Conservation (phyloP, 2,329 filamentous ascomycete genomes). For the Colletotrichum horii region DNA sequence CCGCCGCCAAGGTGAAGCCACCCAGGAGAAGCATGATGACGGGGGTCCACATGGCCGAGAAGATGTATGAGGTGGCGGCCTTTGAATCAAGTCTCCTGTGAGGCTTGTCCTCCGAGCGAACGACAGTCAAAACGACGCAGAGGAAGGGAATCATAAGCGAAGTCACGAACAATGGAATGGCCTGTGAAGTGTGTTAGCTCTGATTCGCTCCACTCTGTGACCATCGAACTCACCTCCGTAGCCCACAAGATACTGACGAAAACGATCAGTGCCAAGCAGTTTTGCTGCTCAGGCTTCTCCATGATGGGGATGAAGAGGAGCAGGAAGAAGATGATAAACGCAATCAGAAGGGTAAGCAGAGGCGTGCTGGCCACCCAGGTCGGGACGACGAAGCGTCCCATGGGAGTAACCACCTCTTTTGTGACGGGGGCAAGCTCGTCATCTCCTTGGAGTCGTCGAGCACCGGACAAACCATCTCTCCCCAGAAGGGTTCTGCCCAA, state of each 20-base stretch:
- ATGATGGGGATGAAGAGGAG: slow-evolving; percentile 82
- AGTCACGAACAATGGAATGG: slow-evolving; percentile 96
- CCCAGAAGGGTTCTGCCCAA: slow-evolving; percentile 86
- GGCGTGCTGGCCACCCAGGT: slow-evolving; percentile 84
- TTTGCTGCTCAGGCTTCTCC: slow-evolving; percentile 88
- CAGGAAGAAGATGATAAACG: slow-evolving; percentile 74
- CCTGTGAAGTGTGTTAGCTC: slow-evolving; percentile 50
- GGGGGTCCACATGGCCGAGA: slow-evolving; percentile 97
- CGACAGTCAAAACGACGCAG: slow-evolving; percentile 84
- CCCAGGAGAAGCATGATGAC: slow-evolving; percentile 98
- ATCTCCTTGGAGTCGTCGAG: slow-evolving; percentile 83
- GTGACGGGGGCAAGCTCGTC: slow-evolving; percentile 66
- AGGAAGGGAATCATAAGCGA: slow-evolving; percentile 93
- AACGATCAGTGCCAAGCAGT: slow-evolving; percentile 90
- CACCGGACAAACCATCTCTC: slow-evolving; percentile 69
- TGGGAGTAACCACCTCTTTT: slow-evolving; percentile 78
- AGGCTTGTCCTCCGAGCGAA: slow-evolving; percentile 71
- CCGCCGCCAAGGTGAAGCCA: slow-evolving; percentile 94
- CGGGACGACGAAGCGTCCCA: slow-evolving; percentile 79
- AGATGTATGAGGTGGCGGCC: slow-evolving; percentile 82
- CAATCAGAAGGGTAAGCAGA: slow-evolving; percentile 76
- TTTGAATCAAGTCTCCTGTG: slow-evolving; percentile 73
- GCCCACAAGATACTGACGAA: slow-evolving; percentile 97
- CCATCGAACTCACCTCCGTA: slow-evolving; percentile 72
- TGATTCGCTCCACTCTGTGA: no score